Conservation (phyloP, 2,329 filamentous ascomycete species). For the Botrytis cinerea region DNA sequence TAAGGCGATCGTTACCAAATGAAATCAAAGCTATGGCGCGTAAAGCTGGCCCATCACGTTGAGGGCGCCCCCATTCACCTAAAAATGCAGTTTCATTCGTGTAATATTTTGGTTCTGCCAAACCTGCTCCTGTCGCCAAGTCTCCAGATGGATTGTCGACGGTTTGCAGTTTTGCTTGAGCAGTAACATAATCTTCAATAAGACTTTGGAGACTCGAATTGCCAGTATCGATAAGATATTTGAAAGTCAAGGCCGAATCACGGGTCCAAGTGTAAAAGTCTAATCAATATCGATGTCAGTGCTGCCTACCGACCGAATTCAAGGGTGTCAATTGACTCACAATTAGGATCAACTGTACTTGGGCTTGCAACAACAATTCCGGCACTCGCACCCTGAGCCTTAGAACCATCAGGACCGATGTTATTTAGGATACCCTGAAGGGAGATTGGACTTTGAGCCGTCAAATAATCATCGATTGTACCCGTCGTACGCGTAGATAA, state of each 20-base stretch:
- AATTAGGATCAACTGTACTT: conserved; percentile 53
- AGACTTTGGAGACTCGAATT: conserved; percentile 48
- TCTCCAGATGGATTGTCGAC: conserved; percentile 56
- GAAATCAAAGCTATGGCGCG: conserved; percentile 71
- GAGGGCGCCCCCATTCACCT: conserved; percentile 62
- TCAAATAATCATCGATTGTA: conserved; percentile 12
- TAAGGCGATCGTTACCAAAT: conserved; percentile 71
- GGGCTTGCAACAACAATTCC: conserved; percentile 59
- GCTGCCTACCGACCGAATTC: neutral
- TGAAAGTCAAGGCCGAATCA: conserved; percentile 72
- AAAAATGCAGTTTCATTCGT: conserved; percentile 65
- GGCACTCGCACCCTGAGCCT: conserved; percentile 49
- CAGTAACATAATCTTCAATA: conserved; percentile 67
- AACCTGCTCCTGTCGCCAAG: conserved; percentile 48
- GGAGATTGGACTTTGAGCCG: conserved; percentile 47
- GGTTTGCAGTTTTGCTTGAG: conserved; percentile 60
- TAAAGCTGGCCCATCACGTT: conserved; percentile 78
- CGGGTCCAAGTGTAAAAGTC: conserved; percentile 79
- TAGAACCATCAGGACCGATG: conserved; percentile 54
- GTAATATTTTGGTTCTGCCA: conserved; percentile 75
- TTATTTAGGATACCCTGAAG: conserved; percentile 56
- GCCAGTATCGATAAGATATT: conserved; percentile 67
- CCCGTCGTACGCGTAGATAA: neutral
- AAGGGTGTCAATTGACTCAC: conserved; percentile 43
- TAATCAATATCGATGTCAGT: conserved; percentile 41